phyloP scores from a whole-genome alignment of 768 basidiomycete species.

The Trametopsis cervina region DNA sequence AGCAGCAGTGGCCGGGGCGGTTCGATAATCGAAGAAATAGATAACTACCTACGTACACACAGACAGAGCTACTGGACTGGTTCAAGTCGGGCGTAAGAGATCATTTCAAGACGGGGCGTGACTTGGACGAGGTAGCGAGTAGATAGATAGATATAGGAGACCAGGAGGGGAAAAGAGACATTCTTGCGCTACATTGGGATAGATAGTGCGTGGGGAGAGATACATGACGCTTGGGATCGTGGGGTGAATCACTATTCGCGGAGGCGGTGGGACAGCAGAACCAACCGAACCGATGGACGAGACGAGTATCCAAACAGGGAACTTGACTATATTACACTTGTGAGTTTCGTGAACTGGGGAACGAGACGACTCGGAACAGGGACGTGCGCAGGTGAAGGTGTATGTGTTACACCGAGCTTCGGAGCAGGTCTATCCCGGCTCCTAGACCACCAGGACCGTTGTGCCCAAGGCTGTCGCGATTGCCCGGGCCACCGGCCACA shows the following conservation, averaged over 20 bases:
- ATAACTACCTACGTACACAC: neutral
- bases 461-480: slow-evolving; percentile 3
- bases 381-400: neutral
- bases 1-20: neutral
- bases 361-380: too few relatives aligned
- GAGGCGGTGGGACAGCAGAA: too few relatives aligned
- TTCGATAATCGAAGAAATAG: neutral
- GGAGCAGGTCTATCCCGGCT: slow-evolving; percentile 19
- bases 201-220: neutral
- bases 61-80: too few relatives aligned
- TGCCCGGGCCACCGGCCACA: slow-evolving; percentile 1
- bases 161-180: too few relatives aligned
- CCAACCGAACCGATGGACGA: neutral
- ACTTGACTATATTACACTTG: neutral
- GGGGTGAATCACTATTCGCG: neutral
- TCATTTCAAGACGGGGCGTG: too few relatives aligned
- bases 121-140: too few relatives aligned
- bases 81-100: too few relatives aligned
- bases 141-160: too few relatives aligned
- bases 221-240: neutral
- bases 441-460: slow-evolving; percentile 10
- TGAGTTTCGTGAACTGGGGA: neutral
- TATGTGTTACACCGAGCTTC: slow-evolving; percentile 8
- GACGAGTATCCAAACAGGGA: neutral
- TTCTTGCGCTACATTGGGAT: neutral